These are phyloP conservation scores for Phytophthora litchii DNA, from an alignment of 352 stramenopile species.

Conservation along the genomic window DNA sequence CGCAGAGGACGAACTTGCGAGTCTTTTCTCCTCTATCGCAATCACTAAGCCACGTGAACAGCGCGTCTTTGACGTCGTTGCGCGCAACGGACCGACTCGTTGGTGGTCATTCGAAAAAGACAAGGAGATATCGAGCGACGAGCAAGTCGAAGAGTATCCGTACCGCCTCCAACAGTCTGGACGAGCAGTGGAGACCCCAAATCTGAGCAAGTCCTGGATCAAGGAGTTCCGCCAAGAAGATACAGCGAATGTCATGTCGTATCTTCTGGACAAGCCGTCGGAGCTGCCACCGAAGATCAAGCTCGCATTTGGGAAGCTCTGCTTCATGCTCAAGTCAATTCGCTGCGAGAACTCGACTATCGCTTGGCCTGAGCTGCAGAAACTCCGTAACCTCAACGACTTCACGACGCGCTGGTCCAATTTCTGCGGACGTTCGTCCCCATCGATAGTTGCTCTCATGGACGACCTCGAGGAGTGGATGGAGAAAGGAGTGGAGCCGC, in stretches of 20 bases:
- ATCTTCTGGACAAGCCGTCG: conserved; percentile 23
- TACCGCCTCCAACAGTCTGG: conserved; percentile 37
- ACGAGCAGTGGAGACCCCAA: conserved; percentile 18
- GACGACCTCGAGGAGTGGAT: conserved; percentile 37
- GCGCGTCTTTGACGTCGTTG: conserved; percentile 36
- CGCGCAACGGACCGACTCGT: conserved; percentile 20
- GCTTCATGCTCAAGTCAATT: conserved; percentile 36
- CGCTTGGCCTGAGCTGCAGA: conserved; percentile 40
- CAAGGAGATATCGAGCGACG: conserved; percentile 12
- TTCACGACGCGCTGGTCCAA: conserved; percentile 48
- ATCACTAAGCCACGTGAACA: conserved; percentile 5
- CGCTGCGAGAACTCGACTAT: conserved; percentile 27
- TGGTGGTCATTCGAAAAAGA: conserved; percentile 40
- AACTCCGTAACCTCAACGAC: conserved; percentile 26
- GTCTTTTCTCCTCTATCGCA: conserved; percentile 31
- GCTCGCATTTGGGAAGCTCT: conserved; percentile 40
- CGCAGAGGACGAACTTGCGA: conserved; percentile 31
- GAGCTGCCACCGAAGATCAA: conserved; percentile 20
- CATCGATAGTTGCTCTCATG: conserved; percentile 28
- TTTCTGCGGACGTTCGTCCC: conserved; percentile 26
- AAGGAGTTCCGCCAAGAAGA: conserved; percentile 37
- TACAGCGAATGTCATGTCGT: conserved; percentile 26
- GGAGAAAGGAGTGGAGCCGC: conserved; percentile 12
- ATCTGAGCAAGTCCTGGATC: conserved; percentile 27
- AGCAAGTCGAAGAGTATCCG: conserved; percentile 21